Percentiles rank a stretch among this genome's conserved stretches.
Conservation (phyloP, 2,329 filamentous ascomycete species). For the Chrysoporthe cubensis region DNA sequence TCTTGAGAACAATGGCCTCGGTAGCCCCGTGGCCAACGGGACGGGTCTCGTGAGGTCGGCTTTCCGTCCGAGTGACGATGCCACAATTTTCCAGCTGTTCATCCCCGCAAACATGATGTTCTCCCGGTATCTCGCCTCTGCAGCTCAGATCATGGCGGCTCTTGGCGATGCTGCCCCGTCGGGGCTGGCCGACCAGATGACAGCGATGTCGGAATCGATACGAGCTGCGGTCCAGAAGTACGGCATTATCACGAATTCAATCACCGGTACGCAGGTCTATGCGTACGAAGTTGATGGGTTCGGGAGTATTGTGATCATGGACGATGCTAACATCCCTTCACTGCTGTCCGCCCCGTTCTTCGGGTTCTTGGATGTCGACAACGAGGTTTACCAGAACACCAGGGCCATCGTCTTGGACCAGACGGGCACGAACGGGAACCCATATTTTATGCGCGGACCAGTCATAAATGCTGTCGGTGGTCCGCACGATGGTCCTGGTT, state of each 20-base stretch:
- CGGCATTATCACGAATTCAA: slow-evolving; percentile 53
- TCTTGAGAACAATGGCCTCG: slow-evolving; percentile 73
- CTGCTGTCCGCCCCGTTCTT: slow-evolving; percentile 64
- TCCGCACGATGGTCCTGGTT: slow-evolving; percentile 62
- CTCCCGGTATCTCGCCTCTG: slow-evolving; percentile 60
- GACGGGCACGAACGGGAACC: slow-evolving; percentile 62
- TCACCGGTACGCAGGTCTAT: slow-evolving; percentile 49
- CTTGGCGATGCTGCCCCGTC: slow-evolving; percentile 40
- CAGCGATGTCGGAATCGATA: slow-evolving; percentile 56
- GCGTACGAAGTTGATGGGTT: slow-evolving; percentile 76
- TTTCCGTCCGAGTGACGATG: slow-evolving; percentile 89
- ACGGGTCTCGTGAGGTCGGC: slow-evolving; percentile 85
- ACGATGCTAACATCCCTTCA: slow-evolving; percentile 69
- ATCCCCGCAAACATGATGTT: slow-evolving; percentile 92
- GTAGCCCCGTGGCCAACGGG: slow-evolving; percentile 77
- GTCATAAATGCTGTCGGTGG: slow-evolving; percentile 57
- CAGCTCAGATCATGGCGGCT: slow-evolving; percentile 49
- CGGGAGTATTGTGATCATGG: slow-evolving; percentile 64
- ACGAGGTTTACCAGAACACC: slow-evolving; percentile 74
- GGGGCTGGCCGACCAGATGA: slow-evolving; percentile 63
- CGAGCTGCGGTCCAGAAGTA: slow-evolving; percentile 32
- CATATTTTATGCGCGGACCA: slow-evolving; percentile 65
- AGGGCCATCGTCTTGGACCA: slow-evolving; percentile 67
- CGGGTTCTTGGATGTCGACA: slow-evolving; percentile 59
- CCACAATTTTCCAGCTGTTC: slow-evolving; percentile 82